Evolutionary conservation across 805 yeast genomes (phyloP).

Genomic region (Candida saitoana): DNA sequence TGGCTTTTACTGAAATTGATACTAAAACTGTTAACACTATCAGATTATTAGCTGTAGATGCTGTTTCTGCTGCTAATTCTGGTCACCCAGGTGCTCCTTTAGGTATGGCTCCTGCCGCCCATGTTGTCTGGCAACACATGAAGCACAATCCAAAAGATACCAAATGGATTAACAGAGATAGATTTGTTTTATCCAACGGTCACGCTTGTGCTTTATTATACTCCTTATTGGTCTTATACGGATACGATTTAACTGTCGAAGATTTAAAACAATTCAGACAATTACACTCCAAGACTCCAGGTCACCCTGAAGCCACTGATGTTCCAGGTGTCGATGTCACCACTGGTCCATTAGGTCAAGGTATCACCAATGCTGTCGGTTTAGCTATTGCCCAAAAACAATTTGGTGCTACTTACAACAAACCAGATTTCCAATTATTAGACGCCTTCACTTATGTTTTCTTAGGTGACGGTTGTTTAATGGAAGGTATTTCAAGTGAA

Average conservation of each 20-base stretch:
- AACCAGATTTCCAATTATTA: conserved; percentile 70
- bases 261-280: conserved; percentile 91
- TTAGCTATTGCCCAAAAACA: conserved; percentile 91
- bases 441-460: conserved; percentile 75
- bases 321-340: conserved; percentile 94
- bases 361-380: conserved; percentile 95
- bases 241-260: conserved; percentile 74
- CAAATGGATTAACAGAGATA: conserved; percentile 89
- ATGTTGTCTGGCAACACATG: conserved; percentile 76
- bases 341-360: conserved; percentile 99
- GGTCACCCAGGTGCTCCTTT: conserved; percentile 99
- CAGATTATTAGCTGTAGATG: conserved; percentile 84
- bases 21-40: conserved; percentile 77
- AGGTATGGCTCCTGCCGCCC: conserved; percentile 96
- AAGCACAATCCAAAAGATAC: conserved; percentile 89
- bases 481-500: conserved; percentile 97
- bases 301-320: conserved; percentile 88
- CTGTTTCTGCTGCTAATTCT: conserved; percentile 82
- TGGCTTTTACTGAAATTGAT: conserved; percentile 46
- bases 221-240: conserved; percentile 78
- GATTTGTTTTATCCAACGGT: conserved; percentile 93
- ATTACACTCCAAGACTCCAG: conserved; percentile 87
- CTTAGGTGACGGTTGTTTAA: conserved; percentile 96
- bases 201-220: conserved; percentile 92
- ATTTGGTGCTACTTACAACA: conserved; percentile 89